Conservation (phyloP, 1,284 basidiomycete species). For the Trichosporon sp. region DNA sequence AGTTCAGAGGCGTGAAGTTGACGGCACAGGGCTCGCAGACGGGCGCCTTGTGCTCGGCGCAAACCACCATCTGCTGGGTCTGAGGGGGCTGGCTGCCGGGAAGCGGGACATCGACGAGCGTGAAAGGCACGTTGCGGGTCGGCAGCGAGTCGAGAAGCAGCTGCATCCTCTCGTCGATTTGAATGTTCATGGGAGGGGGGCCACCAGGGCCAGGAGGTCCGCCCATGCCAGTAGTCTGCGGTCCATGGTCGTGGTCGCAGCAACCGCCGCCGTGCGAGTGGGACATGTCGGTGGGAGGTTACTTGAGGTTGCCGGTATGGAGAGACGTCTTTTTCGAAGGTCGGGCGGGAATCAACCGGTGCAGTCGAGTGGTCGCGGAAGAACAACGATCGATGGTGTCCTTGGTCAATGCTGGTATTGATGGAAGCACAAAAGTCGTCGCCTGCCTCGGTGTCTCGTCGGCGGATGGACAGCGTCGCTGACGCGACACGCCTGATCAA, state of each 20-base stretch:
- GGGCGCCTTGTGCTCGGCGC: constrained; percentile 61
- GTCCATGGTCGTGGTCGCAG: constrained; percentile 13
- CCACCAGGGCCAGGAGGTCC: constrained; percentile 10
- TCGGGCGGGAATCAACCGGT: not conserved
- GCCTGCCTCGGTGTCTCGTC: not conserved
- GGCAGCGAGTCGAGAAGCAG: constrained; percentile 43
- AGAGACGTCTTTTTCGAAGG: not conserved
- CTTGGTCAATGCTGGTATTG: not conserved
- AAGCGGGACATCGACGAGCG: constrained; percentile 25
- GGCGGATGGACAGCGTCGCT: not conserved
- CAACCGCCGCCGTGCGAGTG: constrained; percentile 18
- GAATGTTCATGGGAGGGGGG: constrained; percentile 24
- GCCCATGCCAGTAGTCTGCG: not conserved
- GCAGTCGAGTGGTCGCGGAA: not conserved
- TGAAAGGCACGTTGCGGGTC: constrained; percentile 32
- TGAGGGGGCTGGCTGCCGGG: constrained; percentile 34
- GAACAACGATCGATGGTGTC: not conserved
- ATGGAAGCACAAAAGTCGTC: not conserved
- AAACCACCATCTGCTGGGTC: constrained; percentile 50
- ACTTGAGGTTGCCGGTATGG: not conserved
- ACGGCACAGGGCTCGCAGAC: constrained; percentile 66
- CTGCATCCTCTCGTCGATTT: constrained; percentile 39
- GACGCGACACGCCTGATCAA: not conserved
- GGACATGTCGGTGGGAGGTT: constrained; percentile 2
- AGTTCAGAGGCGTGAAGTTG: constrained; percentile 66